phyloP scores from a whole-genome alignment of 2,329 filamentous ascomycete genomes.

The Emergomyces pasteurianus region DNA sequence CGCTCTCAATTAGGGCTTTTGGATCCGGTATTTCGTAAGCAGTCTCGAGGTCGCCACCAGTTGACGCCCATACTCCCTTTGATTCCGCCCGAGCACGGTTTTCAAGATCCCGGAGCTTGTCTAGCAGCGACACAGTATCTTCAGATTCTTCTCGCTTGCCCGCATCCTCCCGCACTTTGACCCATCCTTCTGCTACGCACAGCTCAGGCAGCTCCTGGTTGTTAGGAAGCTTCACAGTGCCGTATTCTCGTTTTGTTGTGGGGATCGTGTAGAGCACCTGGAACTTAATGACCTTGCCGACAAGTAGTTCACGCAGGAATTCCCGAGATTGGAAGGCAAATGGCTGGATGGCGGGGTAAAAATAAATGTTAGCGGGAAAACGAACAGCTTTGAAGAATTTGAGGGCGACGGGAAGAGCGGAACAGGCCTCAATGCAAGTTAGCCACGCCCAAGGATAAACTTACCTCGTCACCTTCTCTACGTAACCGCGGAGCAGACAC shows the following conservation, averaged over 20 bases:
- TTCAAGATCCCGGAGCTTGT: conserved; percentile 67
- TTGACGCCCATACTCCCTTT: conserved; percentile 69
- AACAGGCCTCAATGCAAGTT: neutral
- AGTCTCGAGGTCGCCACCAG: conserved; percentile 57
- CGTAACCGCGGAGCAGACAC: conserved; percentile 77
- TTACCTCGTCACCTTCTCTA: conserved; percentile 75
- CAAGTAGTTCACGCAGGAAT: conserved; percentile 68
- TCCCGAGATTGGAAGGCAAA: conserved; percentile 93
- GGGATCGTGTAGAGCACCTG: conserved; percentile 79
- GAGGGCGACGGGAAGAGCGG: no score
- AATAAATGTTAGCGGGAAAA: neutral
- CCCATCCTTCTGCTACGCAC: conserved; percentile 77
- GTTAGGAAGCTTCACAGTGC: conserved; percentile 56
- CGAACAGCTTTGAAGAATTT: no score
- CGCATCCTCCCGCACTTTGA: conserved; percentile 87
- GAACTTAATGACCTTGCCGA: conserved; percentile 82
- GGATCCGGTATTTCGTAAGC: conserved; percentile 70
- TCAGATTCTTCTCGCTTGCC: conserved; percentile 76
- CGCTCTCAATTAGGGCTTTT: conserved; percentile 62
- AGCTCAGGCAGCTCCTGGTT: conserved; percentile 63
- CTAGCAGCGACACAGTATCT: conserved; percentile 56
- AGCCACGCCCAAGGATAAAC: neutral
- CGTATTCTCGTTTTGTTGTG: conserved; percentile 72
- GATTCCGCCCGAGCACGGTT: conserved; percentile 62
- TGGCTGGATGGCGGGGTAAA: conserved; percentile 36